Base-by-base conservation (phyloP, 371 early-diverging fungal genomes). In the Mortierella sp. region DNA sequence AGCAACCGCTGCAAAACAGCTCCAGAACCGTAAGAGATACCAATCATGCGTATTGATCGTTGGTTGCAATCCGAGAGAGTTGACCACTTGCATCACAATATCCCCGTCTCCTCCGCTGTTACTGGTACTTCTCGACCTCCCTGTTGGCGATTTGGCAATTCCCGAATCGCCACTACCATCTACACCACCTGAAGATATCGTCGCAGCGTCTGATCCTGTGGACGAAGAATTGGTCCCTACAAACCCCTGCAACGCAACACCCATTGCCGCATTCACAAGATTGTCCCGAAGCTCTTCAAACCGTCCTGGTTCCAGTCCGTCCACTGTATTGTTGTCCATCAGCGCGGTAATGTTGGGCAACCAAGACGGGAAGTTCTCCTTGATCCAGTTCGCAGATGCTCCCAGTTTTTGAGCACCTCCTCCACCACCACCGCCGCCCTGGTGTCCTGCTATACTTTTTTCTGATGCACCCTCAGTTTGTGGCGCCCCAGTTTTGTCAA, bases 21-120 rank as follows among this genome's bases (percentile, higher is more conserved):
- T 81, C 81, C 85, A 84, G 74, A 84, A 79, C 65, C 81, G 79
- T 16, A 84, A 72, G n/a, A 84, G 79, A 16, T 81, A 84, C 85
- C 85, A 81, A 26, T 84, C 81, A 57, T 81, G 79, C 0, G 85
- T 81, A 57, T 84, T 81, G 74, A 84, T 84, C 0, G 85, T 79
- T 1, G 85, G 81, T 24, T 84, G 85, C 9, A 81, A 57, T 3
- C 85, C 85, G 10, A 84, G 74, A 44, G 79, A 76, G 72, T 84
- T 84, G 70, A 84, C 85, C 3, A 81, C 79, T 42, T 84, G 85
- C 79, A 84, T 79, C 50, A 84, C 81, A 70, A 84, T 84, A 50
- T 84, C 85, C 2, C 79, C 71, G 26, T 84, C 81, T 13, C 60
- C 57, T 0, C 63, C 52, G 8, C 47, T 71, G 10, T 13, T 28